phyloP scores from a whole-genome alignment of 2,329 filamentous ascomycete genomes.

The Nemania sp. region DNA sequence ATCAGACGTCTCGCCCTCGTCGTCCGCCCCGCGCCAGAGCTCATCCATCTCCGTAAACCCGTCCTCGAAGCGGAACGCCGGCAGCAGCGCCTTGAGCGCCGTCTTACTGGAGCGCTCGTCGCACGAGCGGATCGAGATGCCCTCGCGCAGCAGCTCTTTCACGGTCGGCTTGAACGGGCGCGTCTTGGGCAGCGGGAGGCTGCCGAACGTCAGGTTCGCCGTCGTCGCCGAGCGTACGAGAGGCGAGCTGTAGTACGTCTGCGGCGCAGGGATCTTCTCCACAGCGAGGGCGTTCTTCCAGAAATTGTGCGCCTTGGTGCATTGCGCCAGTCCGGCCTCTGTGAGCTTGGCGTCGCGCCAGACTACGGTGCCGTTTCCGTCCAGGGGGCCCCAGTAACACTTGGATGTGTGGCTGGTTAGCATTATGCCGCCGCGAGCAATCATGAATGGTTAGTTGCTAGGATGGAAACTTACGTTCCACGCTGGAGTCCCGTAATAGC shows the following conservation, averaged over 20 bases:
- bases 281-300: slow-evolving; percentile 65
- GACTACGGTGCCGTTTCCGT: slow-evolving; percentile 71
- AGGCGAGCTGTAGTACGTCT: slow-evolving; percentile 74
- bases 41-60: slow-evolving; percentile 69
- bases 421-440: background rate
- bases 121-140: slow-evolving; percentile 76
- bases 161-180: slow-evolving; percentile 68
- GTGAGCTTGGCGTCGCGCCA: slow-evolving; percentile 76
- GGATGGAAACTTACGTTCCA: slow-evolving; percentile 68
- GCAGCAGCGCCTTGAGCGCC: slow-evolving; percentile 65
- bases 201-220: slow-evolving; percentile 69
- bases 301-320: slow-evolving; percentile 68
- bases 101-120: slow-evolving; percentile 69
- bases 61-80: slow-evolving; percentile 67
- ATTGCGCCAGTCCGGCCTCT: slow-evolving; percentile 66
- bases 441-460: background rate
- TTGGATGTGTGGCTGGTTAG: slow-evolving; percentile 41
- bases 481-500: slow-evolving; percentile 73
- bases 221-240: slow-evolving; percentile 73
- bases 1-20: slow-evolving; percentile 56
- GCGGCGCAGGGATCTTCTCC: slow-evolving; percentile 69
- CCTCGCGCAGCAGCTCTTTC: slow-evolving; percentile 75
- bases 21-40: slow-evolving; percentile 56
- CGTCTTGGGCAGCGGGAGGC: slow-evolving; percentile 62
- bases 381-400: slow-evolving; percentile 74